These are phyloP conservation scores for Globisporangium apiculatum DNA, from an alignment of 352 stramenopile species.

Conservation along the genomic window DNA sequence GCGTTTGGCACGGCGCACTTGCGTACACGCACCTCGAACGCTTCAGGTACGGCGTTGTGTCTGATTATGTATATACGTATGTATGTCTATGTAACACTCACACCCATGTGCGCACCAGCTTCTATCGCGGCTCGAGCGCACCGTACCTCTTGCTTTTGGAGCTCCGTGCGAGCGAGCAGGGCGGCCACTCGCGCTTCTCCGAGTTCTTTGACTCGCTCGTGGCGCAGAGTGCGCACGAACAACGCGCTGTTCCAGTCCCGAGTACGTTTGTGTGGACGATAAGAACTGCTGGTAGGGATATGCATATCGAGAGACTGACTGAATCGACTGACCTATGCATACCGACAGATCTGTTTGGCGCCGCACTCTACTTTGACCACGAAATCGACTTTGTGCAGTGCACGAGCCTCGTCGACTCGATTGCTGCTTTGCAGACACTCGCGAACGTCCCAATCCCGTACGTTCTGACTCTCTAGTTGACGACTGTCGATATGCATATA, in stretches of 20 bases:
- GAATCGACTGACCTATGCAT: neutral
- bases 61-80: neutral
- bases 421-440: conserved; percentile 21
- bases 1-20: conserved; percentile 24
- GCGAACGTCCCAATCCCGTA: conserved; percentile 34
- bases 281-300: neutral
- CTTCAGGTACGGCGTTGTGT: conserved; percentile 21
- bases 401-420: conserved; percentile 43
- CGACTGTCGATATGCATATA: neutral
- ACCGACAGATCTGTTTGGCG: conserved; percentile 44
- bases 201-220: conserved; percentile 57
- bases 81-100: neutral
- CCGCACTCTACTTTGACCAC: conserved; percentile 63
- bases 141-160: conserved; percentile 57
- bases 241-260: conserved; percentile 11
- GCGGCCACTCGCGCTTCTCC: conserved; percentile 23
- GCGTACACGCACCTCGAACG: conserved; percentile 32
- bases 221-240: conserved; percentile 27
- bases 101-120: conserved; percentile 13
- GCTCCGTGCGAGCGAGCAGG: conserved; percentile 19
- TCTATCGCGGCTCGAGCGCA: conserved; percentile 14
- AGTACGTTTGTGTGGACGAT: conserved; percentile 19
- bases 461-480: conserved; percentile 1
- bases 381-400: conserved; percentile 55
- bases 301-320: neutral